A percentile compares a stretch with the other conserved stretches of the same genome.
phyloP scores from a whole-genome alignment of 768 basidiomycete genomes.

The Lyophyllum semitale region DNA sequence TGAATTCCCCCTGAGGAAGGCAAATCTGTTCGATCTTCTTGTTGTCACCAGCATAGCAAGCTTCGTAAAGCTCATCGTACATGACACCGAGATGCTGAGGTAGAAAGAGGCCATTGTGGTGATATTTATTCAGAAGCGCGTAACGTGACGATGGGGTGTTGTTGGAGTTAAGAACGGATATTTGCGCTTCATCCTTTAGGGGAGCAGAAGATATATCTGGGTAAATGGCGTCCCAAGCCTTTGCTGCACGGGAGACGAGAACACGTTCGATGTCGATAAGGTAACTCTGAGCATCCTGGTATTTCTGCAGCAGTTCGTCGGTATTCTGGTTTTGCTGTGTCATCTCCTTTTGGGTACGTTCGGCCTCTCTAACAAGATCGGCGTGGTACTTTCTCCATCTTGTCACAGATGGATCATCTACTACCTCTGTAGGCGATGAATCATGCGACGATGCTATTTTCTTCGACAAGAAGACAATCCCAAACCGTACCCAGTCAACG shows the following conservation, averaged over 20 bases:
- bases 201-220: slow-evolving; percentile 22
- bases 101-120: slow-evolving; percentile 26
- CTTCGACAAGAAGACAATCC: slow-evolving; percentile 22
- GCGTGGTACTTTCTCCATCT: slow-evolving; percentile 7
- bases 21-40: slow-evolving; percentile 53
- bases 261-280: slow-evolving; percentile 34
- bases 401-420: not conserved
- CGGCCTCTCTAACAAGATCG: not conserved
- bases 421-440: not conserved
- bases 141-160: not conserved
- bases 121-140: not conserved
- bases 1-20: slow-evolving; percentile 39
- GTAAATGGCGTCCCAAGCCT: slow-evolving; percentile 43
- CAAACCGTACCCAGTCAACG: slow-evolving; percentile 41
- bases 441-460: slow-evolving; percentile 24
- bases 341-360: not conserved
- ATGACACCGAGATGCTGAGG: slow-evolving; percentile 31
- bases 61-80: slow-evolving; percentile 61
- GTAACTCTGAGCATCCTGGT: slow-evolving; percentile 30
- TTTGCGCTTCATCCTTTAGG: not conserved
- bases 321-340: slow-evolving; percentile 5
- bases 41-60: slow-evolving; percentile 54
- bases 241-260: slow-evolving; percentile 37
- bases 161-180: too few species aligned
- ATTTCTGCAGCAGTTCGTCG: not conserved